A percentile compares a stretch with the other conserved stretches of the same genome.
phyloP scores from a whole-genome alignment of 805 yeast species.

The Lipomyces sp. region DNA sequence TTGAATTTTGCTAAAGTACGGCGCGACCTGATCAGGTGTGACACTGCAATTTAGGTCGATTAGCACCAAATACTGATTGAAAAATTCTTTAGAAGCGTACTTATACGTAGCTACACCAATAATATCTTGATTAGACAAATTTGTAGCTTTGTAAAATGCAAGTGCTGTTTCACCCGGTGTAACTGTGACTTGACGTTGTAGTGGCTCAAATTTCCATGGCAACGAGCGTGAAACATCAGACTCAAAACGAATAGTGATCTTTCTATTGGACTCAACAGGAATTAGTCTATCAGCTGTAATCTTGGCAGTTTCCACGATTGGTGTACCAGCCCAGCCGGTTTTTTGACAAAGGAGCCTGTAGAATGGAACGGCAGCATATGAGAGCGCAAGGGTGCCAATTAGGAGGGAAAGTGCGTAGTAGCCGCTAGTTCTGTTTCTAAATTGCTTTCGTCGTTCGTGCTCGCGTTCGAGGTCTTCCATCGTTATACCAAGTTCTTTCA shows the following conservation, averaged over 20 bases:
- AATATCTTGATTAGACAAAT: slow-evolving; percentile 81
- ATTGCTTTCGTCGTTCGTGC: slow-evolving; percentile 41
- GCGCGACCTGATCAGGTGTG: slow-evolving; percentile 95
- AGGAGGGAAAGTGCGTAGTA: slow-evolving; percentile 72
- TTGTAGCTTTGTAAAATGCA: slow-evolving; percentile 92
- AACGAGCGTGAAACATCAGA: slow-evolving; percentile 87
- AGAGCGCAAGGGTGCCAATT: slow-evolving; percentile 70
- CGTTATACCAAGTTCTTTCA: slow-evolving; percentile 28
- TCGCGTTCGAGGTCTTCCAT: slow-evolving; percentile 25
- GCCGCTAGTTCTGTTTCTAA: slow-evolving; percentile 59
- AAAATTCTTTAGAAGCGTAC: slow-evolving; percentile 9
- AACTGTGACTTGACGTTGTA: slow-evolving; percentile 88
- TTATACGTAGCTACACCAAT: slow-evolving; percentile 96
- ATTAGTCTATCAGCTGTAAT: slow-evolving; percentile 86
- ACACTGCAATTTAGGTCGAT: slow-evolving; percentile 56
- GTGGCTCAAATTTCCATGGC: slow-evolving; percentile 95
- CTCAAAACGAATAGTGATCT: slow-evolving; percentile 84
- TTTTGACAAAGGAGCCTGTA: slow-evolving; percentile 90
- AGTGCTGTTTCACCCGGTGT: slow-evolving; percentile 98
- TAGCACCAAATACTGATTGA: not conserved
- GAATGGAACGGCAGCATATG: slow-evolving; percentile 91
- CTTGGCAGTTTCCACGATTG: slow-evolving; percentile 78
- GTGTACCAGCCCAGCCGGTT: slow-evolving; percentile 96
- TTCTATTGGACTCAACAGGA: slow-evolving; percentile 83
- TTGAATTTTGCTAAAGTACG: slow-evolving; percentile 94